phyloP scores from a whole-genome alignment of 2,329 filamentous ascomycete genomes.

The Berkeleyomyces rouxiae region DNA sequence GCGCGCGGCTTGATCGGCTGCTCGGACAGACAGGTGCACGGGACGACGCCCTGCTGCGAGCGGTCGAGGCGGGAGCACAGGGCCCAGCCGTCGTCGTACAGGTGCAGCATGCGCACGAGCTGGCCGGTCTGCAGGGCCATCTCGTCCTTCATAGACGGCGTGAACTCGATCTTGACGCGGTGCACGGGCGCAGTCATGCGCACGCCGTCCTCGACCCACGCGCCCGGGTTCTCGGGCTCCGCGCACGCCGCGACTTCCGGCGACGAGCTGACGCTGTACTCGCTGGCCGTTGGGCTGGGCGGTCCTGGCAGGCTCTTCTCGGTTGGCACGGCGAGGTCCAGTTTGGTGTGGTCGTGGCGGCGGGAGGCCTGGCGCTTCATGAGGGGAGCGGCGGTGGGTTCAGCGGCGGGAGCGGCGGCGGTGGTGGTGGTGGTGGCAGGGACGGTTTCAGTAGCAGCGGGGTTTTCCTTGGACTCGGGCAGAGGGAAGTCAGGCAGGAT shows the following conservation, averaged over 20 bases:
- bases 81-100: constrained; percentile 97
- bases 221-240: constrained; percentile 36
- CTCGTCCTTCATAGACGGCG: constrained; percentile 83
- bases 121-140: constrained; percentile 66
- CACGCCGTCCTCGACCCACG: constrained; percentile 45
- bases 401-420: constrained; percentile 21
- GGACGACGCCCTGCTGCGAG: constrained; percentile 81
- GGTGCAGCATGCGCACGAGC: constrained; percentile 75
- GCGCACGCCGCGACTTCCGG: constrained; percentile 29
- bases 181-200: constrained; percentile 53
- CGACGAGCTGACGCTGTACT: constrained; percentile 42
- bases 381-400: constrained; percentile 21
- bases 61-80: constrained; percentile 84
- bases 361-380: constrained; percentile 40
- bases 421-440: background rate
- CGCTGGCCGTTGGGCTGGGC: constrained; percentile 45
- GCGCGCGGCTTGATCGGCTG: constrained; percentile 76
- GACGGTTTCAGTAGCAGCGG: constrained; percentile 11
- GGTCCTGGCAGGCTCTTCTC: constrained; percentile 23
- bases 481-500: constrained; percentile 24
- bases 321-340: constrained; percentile 36
- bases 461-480: constrained; percentile 20
- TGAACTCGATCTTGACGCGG: constrained; percentile 87
- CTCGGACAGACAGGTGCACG: constrained; percentile 82
- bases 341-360: constrained; percentile 31